Conservation (phyloP, 495 filamentous ascomycete species). For the Aspergillus bridgeri region DNA sequence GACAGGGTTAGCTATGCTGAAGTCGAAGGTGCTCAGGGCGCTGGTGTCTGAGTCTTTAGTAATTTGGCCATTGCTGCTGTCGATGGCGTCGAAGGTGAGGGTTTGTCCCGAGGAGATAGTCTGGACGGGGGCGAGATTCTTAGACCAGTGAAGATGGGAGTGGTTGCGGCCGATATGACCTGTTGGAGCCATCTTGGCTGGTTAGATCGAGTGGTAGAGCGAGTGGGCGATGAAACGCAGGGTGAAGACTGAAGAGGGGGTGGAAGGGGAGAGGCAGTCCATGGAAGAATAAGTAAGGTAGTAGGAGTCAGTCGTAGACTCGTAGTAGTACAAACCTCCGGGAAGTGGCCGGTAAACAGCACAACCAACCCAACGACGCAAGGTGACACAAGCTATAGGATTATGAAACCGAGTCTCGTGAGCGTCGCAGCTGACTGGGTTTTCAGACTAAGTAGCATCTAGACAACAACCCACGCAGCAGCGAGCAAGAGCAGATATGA, state of each 20-base stretch:
- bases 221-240: not conserved
- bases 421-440: not conserved
- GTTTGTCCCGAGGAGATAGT: constrained; percentile 44
- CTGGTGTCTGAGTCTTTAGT: constrained; percentile 32
- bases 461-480: not conserved
- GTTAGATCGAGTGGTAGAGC: not conserved
- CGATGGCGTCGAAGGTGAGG: constrained; percentile 46
- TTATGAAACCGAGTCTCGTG: not conserved
- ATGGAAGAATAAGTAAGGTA: too few relatives aligned
- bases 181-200: not conserved
- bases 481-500: not conserved
- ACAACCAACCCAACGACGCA: not conserved
- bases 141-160: constrained; percentile 48
- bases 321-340: not conserved
- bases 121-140: constrained; percentile 40
- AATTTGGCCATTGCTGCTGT: constrained; percentile 52
- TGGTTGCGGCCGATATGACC: constrained; percentile 20
- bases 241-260: not conserved
- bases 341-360: not conserved
- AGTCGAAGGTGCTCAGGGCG: constrained; percentile 39
- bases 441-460: not conserved
- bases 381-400: not conserved
- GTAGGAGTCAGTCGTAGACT: too few relatives aligned
- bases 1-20: constrained; percentile 44
- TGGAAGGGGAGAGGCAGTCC: too few relatives aligned